A percentile compares a stretch with the other conserved stretches of the same genome.
These are phyloP conservation scores for Yamadazyma kitorensis DNA, from an alignment of 805 yeast genomes.

Conservation along the genomic window DNA sequence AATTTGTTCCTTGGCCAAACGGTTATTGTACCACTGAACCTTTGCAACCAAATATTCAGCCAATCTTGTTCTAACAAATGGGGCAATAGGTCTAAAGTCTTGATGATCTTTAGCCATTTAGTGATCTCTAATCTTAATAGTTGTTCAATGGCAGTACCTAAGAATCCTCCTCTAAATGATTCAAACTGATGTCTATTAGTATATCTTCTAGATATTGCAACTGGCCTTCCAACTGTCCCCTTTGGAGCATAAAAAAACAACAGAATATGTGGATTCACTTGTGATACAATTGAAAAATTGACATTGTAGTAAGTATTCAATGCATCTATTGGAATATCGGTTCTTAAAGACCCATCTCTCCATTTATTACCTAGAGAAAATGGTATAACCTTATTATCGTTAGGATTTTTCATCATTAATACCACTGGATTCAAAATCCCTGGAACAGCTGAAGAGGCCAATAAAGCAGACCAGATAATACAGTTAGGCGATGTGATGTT, in stretches of 20 bases:
- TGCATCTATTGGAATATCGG: slow-evolving; percentile 75
- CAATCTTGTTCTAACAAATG: slow-evolving; percentile 71
- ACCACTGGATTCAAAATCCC: slow-evolving; percentile 80
- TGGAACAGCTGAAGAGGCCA: slow-evolving; percentile 82
- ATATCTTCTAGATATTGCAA: slow-evolving; percentile 49
- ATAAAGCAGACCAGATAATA: slow-evolving; percentile 73
- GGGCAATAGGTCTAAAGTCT: slow-evolving; percentile 65
- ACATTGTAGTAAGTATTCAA: slow-evolving; percentile 74
- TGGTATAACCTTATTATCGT: slow-evolving; percentile 47
- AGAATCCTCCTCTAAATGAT: slow-evolving; percentile 68
- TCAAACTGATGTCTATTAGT: slow-evolving; percentile 33
- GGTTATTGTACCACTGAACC: slow-evolving; percentile 72
- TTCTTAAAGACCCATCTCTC: slow-evolving; percentile 76
- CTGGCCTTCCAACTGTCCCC: slow-evolving; percentile 80
- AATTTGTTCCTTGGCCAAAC: slow-evolving; percentile 68
- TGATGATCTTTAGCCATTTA: slow-evolving; percentile 72
- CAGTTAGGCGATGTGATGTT: slow-evolving; percentile 77
- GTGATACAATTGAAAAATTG: slow-evolving; percentile 73
- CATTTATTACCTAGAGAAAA: slow-evolving; percentile 73
- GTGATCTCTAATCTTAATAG: slow-evolving; percentile 67
- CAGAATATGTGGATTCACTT: slow-evolving; percentile 79
- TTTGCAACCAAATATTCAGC: slow-evolving; percentile 74
- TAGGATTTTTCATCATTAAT: slow-evolving; percentile 59
- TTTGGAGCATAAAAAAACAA: slow-evolving; percentile 74
- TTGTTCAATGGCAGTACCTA: slow-evolving; percentile 70